Conservation (phyloP, 352 stramenopile species). For the Globisporangium camurandrum region DNA sequence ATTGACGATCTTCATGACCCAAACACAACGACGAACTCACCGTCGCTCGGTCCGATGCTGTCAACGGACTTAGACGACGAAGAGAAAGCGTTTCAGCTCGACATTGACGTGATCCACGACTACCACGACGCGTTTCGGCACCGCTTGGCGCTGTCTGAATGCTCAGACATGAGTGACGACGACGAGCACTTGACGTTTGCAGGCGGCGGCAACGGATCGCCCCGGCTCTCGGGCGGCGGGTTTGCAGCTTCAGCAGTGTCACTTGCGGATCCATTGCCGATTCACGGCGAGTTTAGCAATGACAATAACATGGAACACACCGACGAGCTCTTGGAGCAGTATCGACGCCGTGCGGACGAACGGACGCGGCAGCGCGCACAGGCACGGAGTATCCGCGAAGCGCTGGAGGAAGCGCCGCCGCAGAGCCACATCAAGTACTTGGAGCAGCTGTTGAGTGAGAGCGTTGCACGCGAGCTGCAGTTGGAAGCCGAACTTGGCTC, state of each 20-base stretch:
- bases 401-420: constrained; percentile 62
- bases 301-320: too few relatives aligned
- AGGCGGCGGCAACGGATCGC: too few relatives aligned
- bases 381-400: constrained; percentile 69
- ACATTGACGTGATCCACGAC: constrained; percentile 81
- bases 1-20: constrained; percentile 15
- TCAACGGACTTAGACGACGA: constrained; percentile 37
- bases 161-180: constrained; percentile 78
- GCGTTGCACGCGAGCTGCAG: constrained; percentile 74
- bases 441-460: constrained; percentile 78
- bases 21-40: constrained; percentile 18
- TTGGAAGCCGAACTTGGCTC: constrained; percentile 75
- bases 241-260: constrained; percentile 14
- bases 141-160: constrained; percentile 60
- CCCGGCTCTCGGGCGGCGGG: constrained; percentile 23
- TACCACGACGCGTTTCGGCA: constrained; percentile 61
- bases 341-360: constrained; percentile 55
- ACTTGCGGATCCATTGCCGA: constrained; percentile 22
- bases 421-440: constrained; percentile 85
- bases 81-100: constrained; percentile 57
- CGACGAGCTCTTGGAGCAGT: constrained; percentile 42
- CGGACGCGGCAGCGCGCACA: constrained; percentile 73
- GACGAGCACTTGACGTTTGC: constrained; percentile 48
- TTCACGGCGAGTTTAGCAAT: too few relatives aligned
- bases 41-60: constrained; percentile 33